Evolutionary conservation across 2,329 filamentous ascomycete species (phyloP), one percentile per base, ranked within the genome.

Genomic region (Blastomyces emzantsi): DNA sequence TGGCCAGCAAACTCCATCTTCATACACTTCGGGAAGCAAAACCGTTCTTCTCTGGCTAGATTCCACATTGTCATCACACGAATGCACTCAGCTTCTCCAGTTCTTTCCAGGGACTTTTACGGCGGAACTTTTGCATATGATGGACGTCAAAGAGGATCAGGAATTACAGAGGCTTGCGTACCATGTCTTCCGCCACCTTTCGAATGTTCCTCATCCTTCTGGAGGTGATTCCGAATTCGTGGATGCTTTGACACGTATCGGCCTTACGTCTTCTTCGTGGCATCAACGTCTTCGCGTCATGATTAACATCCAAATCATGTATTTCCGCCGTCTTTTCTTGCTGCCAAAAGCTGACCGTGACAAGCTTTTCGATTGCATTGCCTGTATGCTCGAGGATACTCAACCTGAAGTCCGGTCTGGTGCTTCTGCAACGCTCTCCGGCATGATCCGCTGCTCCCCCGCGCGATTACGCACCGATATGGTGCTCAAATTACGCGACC

Each of bases 141-240:
- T 99, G 93, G 94, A 99, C 72, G 91, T 99, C 74, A 97, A 97
- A 75, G 94, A 99, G 75, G 94, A 99, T 71, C 92, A 91, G 0
- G 95, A 99, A 75, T 83, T 99, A 1, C 95, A 97, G 81, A 88
- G 90, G 11, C 83, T 97, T 9, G 93, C 94, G 0, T 99, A 97
- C 73, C 92, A 96, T 72, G 94, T 99, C 52, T 99, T 97, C 80
- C 89, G 93, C 7, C 93, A 99, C 72, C 80, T 99, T 19, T 92
- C 94, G 17, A 99, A 99, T 74, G 91, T 99, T 63, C 92, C 94
- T 0, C 93, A 97, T 78, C 87, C 90, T 1, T 84, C 87, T 41
- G 92, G 92, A 64, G 90, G 97, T 74, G 91, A 96, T 69, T 85
- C 85, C 3, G 84, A 85, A 0, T 96, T 99, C 73, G 92, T 97